Conservation (phyloP, 306 rosid species). For the Leucaena leucocephala region DNA sequence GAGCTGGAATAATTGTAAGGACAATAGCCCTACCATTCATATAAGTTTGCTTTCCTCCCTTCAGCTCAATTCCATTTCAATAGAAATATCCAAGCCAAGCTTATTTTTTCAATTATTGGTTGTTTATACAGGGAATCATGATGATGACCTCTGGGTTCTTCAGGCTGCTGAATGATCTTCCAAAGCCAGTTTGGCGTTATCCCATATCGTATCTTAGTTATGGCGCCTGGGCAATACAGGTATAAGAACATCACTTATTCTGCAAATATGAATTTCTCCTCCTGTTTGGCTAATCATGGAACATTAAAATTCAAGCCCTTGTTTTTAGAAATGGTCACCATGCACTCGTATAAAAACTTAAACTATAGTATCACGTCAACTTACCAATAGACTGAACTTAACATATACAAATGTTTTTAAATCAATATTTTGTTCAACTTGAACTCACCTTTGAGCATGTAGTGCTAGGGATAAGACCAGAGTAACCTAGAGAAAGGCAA, state of each 20-base stretch:
- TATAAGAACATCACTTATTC: slow-evolving; percentile 16
- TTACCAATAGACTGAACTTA: background rate
- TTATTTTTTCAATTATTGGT: slow-evolving; percentile 25
- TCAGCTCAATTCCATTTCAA: background rate
- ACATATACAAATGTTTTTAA: background rate
- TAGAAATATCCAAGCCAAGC: background rate
- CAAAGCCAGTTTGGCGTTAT: slow-evolving; percentile 73
- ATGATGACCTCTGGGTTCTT: slow-evolving; percentile 90
- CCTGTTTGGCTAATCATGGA: background rate
- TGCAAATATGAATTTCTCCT: slow-evolving; percentile 1
- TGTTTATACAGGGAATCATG: slow-evolving; percentile 77
- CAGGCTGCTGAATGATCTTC: slow-evolving; percentile 65
- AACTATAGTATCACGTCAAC: background rate
- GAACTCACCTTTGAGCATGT: background rate
- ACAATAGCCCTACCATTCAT: slow-evolving; percentile 3
- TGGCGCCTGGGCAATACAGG: slow-evolving; percentile 71
- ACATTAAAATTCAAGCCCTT: background rate
- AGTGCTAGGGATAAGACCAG: background rate
- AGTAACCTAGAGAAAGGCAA: background rate
- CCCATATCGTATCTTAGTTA: slow-evolving; percentile 67
- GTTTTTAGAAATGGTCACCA: background rate
- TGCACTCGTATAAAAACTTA: too few species aligned
- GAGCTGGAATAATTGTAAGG: slow-evolving; percentile 95
- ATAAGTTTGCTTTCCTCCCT: slow-evolving; percentile 1
- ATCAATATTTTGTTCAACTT: background rate